Evolutionary conservation across 2,329 filamentous ascomycete genomes (phyloP), one percentile per base, ranked within the genome.

Genomic region (Verticillium dahliae): DNA sequence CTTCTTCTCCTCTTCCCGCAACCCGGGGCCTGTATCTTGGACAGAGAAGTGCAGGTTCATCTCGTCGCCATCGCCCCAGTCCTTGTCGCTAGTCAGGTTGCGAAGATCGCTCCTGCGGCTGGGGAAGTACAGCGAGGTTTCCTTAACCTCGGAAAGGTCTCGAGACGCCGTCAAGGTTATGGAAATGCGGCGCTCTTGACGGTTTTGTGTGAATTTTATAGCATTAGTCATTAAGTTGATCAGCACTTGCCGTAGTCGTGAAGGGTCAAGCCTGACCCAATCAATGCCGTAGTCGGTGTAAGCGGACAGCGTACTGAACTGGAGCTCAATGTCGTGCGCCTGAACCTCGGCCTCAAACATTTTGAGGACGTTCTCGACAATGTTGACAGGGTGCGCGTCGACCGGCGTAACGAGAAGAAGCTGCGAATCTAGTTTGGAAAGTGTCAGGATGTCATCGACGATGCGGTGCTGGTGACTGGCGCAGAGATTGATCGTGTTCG

Each of bases 401-500:
- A 90, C 83, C 0, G 89, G 89, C 1, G 88, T 89, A 1, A 91
- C 88, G 41, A 88, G 80, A 2, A 92, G 76, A 54, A 91, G 80
- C 57, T 87, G 87, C 1, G 87, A 90, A 69, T 91, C 89, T 14
- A 91, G 79, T 69, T 91, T 89, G 37, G 84, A 87, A 18, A 90
- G 74, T 1, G 86, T 89, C 18, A 89, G 73, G 54, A 89, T 84
- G 65, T 89, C 86, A 68, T 89, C 85, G 15, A 89, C 85, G 61
- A 89, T 89, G 6, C 86, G 80, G 75, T 90, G 90, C 72, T 93
- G 89, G 74, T 91, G 91, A 69, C 87, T 90, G 59, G 90, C 89
- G 72, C 91, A 95, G 14, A 93, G 79, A 27, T 87, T 87, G 70
- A 94, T 93, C 1, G 90, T 93, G 67, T 91, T 89, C n/a, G 90